Conservation (phyloP, 2,329 filamentous ascomycete species). For the Fusarium mangiferae region DNA sequence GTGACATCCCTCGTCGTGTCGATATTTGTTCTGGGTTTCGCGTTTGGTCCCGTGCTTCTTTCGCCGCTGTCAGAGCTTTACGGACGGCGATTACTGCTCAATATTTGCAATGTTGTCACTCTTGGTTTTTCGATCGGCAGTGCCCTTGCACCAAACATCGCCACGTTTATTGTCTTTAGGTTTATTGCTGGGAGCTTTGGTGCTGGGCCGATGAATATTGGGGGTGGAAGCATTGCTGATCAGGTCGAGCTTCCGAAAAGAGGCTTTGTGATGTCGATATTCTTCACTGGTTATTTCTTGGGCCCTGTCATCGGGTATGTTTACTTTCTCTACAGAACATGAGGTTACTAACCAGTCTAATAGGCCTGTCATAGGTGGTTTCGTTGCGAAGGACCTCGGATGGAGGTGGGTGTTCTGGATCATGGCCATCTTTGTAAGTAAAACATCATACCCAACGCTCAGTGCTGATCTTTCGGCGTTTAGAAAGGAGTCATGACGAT, state of each 20-base stretch:
- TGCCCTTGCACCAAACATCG: background rate
- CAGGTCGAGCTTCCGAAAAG: background rate
- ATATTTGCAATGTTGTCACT: background rate
- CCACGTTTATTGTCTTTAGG: constrained; percentile 6
- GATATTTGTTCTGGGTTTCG: constrained; percentile 14
- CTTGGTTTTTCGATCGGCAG: constrained; percentile 7
- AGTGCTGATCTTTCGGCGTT: fast-evolving
- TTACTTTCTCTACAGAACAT: fast-evolving
- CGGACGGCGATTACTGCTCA: constrained; percentile 12
- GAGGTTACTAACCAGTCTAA: background rate
- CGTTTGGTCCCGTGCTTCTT: constrained; percentile 6
- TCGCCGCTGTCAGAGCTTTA: constrained; percentile 12
- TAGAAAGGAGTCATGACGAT: background rate
- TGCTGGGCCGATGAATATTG: constrained; percentile 14
- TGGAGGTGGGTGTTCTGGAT: constrained; percentile 24
- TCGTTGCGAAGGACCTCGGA: background rate
- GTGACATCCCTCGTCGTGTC: constrained; percentile 20
- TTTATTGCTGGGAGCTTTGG: constrained; percentile 12
- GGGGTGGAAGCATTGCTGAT: constrained; percentile 7
- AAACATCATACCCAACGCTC: fast-evolving
- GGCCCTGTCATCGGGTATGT: constrained; percentile 1
- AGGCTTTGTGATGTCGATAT: constrained; percentile 16
- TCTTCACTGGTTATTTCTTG: constrained; percentile 11
- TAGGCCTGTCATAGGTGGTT: constrained; percentile 7
- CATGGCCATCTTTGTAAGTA: constrained; percentile 9